Evolutionary conservation across 129 eudicot genomes (phyloP), one percentile per base, ranked within the genome.

Genomic region (Escallonia herrerae): DNA sequence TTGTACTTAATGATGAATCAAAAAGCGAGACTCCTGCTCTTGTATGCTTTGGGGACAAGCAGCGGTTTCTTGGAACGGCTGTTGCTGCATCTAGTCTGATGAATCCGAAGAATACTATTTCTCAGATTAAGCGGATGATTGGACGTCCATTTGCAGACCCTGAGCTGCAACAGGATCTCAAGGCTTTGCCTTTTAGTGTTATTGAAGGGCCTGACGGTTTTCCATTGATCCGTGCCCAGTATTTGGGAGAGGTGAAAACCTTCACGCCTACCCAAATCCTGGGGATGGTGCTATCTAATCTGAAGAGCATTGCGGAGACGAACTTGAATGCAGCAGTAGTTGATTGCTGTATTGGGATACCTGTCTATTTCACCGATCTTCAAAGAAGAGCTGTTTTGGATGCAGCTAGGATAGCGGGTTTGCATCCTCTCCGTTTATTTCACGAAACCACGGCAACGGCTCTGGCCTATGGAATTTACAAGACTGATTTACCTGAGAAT

Each of bases 31-130:
- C 97, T 45, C 95, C 97, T 56, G 93, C 95, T 63, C 54, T 87
- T 49, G 97, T 90, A 8, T 90, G 93, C 77, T 90, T 90, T 65
- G 97, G 95, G 39, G 97, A 90, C 41, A 90, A 84, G 67, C 97
- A 90, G 75, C 77, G 97, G 22, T 90, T 90, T 41, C 89, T 87
- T 60, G 97, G 97, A 39, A 90, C 93, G 5, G 89, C 89, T 0
- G 89, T 82, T 37, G 89, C 89, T 43, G 89, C 89, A n/a, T 64
- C 89, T 10, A 77, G 83, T 43, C 66, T 84, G 90, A 84, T 80
- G 86, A 84, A 80, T 46, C 90, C 90, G 11, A 84, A 77, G 63
- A 84, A 70, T 15, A 77, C 90, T 14, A 74, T 84, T 40, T 80
- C 86, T 47, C 90, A 83, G 66, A 76, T 83, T 39, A 83, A 83